A percentile compares a stretch with the other conserved stretches of the same genome.
Conservation (phyloP, 1,284 basidiomycete genomes). For the Trichosporon inkin region DNA sequence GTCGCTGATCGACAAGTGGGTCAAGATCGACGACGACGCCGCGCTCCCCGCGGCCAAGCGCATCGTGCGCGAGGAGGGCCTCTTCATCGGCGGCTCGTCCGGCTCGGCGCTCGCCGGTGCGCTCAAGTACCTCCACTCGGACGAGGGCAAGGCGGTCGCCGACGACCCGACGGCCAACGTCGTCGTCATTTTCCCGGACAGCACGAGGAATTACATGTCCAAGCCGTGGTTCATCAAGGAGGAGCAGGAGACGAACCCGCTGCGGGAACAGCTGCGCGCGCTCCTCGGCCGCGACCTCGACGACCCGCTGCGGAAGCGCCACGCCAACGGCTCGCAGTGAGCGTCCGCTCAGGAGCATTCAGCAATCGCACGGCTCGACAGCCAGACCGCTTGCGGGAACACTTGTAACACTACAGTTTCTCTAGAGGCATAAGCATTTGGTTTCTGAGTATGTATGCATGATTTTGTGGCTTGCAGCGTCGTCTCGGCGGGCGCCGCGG, state of each 20-base stretch:
- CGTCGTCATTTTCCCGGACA: slow-evolving; percentile 83
- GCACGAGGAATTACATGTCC: slow-evolving; percentile 94
- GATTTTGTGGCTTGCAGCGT: background rate
- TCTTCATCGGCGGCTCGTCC: slow-evolving; percentile 87
- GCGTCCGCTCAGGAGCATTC: too few species aligned
- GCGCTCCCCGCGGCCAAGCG: slow-evolving; percentile 70
- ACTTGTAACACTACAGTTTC: slow-evolving; percentile 8
- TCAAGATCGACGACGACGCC: slow-evolving; percentile 79
- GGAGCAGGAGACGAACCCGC: slow-evolving; percentile 4
- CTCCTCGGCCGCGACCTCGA: slow-evolving; percentile 23
- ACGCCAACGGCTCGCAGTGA: slow-evolving; percentile 6
- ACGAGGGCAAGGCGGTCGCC: slow-evolving; percentile 64
- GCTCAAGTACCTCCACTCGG: slow-evolving; percentile 66
- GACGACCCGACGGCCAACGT: slow-evolving; percentile 74
- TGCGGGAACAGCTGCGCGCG: slow-evolving; percentile 20
- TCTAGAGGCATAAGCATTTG: slow-evolving; percentile 10
- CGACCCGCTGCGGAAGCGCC: slow-evolving; percentile 14
- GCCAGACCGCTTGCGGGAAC: slow-evolving; percentile 9
- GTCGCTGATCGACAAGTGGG: slow-evolving; percentile 62
- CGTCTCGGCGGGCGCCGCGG: too few species aligned
- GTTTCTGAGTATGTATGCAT: slow-evolving; percentile 9
- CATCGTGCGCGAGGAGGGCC: slow-evolving; percentile 78
- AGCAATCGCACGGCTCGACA: slow-evolving; percentile 9
- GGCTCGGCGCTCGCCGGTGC: slow-evolving; percentile 79
- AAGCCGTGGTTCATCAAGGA: slow-evolving; percentile 55